Percentiles rank a stretch among this genome's conserved stretches.
phyloP scores from a whole-genome alignment of 2,329 filamentous ascomycete genomes.

The Cryphonectria parasitica region DNA sequence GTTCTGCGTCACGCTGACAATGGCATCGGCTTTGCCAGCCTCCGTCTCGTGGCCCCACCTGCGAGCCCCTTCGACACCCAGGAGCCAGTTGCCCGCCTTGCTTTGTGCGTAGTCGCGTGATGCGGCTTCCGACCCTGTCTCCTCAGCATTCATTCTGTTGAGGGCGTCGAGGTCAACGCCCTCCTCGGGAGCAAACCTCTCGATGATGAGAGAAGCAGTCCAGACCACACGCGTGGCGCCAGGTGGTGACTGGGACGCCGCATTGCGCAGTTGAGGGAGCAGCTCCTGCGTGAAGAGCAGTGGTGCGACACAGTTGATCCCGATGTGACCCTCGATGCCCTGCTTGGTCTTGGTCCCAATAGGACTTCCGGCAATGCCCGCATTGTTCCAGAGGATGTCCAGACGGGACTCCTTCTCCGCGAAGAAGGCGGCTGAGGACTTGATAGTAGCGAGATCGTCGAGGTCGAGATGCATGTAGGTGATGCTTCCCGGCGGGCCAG shows the following conservation, averaged over 20 bases:
- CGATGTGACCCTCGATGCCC: constrained; percentile 40
- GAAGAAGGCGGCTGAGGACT: constrained; percentile 43
- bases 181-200: constrained; percentile 20
- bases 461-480: constrained; percentile 46
- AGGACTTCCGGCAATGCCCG: constrained; percentile 35
- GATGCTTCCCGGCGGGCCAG: constrained; percentile 31
- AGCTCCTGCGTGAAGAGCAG: constrained; percentile 42
- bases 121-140: constrained; percentile 16
- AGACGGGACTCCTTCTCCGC: constrained; percentile 42
- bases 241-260: constrained; percentile 29
- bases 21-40: constrained; percentile 15
- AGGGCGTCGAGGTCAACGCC: constrained; percentile 23
- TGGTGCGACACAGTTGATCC: constrained; percentile 41
- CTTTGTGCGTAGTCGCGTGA: constrained; percentile 24
- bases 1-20: constrained; percentile 27
- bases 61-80: constrained; percentile 21
- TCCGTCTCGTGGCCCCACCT: constrained; percentile 18
- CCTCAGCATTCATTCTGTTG: constrained; percentile 17
- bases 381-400: constrained; percentile 49
- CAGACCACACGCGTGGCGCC: constrained; percentile 39
- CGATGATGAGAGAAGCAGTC: constrained; percentile 33
- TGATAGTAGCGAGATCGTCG: constrained; percentile 46
- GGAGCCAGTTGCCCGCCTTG: constrained; percentile 28
- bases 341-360: constrained; percentile 36
- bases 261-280: constrained; percentile 39